Evolutionary conservation across 139 green algal species (phyloP), one percentile per base, ranked within the genome.

Genomic region (Picochlorum sp.): DNA sequence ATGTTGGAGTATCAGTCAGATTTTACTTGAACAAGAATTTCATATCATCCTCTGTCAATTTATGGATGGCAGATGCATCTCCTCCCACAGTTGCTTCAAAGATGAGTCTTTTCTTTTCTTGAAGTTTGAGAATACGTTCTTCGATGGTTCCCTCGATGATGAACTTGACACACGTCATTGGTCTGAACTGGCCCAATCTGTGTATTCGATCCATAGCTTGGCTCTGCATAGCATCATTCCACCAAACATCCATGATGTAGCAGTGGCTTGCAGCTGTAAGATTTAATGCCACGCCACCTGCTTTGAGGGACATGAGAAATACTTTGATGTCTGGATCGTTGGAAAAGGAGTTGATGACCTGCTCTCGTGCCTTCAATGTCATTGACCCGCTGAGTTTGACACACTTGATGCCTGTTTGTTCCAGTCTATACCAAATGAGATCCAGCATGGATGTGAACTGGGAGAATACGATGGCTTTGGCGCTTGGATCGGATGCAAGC

Each of bases 381-480:
- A 92, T 95, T 77, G 73, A 82, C 59, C 90, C 90, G 52, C 92
- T 75, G 72, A 97, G 81, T 55, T 77, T 75, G 62, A 94, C 89
- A 44, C 81, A 91, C 31, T 62, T 65, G 21, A 94, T 68, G 28
- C 90, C 90, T 38, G 77, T 73, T 85, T 95, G 80, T 60, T 51
- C 18, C 8, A 74, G 54, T 31, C 65, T 52, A 26, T 56, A 63
- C 8, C 30, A 16, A 28, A 65, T 30, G 15, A 97, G 75, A 55
- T 95, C 90, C 52, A 97, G 77, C 83, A 97, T 94, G 68, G 72
- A 87, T 4, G 91, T 97, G 83, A 96, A 97, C 83, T 97, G 91
- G 31, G 44, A 79, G 80, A 97, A 97, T 37, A 97, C 84, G 34
- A 97, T 87, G 49, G 77, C 83, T 79, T 96, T 96, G 72, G 83